Conservation (phyloP, 228 moss, liverwort and hornwort species). For the Sphagnum magellanicum region DNA sequence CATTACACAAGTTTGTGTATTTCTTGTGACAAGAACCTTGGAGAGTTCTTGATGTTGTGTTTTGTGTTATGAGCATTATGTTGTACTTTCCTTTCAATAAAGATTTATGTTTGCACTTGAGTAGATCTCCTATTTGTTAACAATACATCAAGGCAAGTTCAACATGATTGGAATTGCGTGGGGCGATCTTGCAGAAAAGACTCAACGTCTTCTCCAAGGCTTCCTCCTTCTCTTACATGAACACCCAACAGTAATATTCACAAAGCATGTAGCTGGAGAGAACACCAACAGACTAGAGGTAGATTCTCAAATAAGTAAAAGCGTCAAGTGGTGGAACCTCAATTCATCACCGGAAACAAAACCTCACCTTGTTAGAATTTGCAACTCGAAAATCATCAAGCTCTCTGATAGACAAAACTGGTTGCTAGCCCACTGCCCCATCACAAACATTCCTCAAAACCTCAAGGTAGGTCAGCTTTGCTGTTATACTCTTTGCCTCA, state of each 20-base stretch:
- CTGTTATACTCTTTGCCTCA: too few species aligned
- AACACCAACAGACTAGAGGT: background rate
- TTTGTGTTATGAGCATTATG: too few species aligned
- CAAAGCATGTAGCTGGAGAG: background rate
- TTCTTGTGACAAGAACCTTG: too few species aligned
- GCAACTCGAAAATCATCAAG: conserved; percentile 73
- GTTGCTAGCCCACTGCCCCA: too few species aligned
- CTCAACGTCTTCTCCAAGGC: conserved; percentile 79
- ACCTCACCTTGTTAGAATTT: conserved; percentile 49
- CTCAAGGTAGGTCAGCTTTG: too few species aligned
- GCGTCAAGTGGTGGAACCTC: background rate
- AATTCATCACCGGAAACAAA: conserved; percentile 1
- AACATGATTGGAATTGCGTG: conserved; percentile 60
- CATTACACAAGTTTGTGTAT: too few species aligned
- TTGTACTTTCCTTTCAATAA: too few species aligned
- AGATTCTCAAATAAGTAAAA: background rate
- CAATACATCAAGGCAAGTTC: conserved; percentile 74
- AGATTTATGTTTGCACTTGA: too few species aligned
- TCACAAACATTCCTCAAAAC: too few species aligned
- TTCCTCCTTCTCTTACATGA: conserved; percentile 71
- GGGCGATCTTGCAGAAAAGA: conserved; percentile 82
- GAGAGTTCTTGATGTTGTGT: too few species aligned
- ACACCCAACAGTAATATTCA: background rate
- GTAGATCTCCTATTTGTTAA: too few species aligned
- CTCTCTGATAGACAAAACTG: too few species aligned